Base-by-base conservation (phyloP, 2,329 filamentous ascomycete genomes). In the Cephalotrichum gorgonifer region DNA sequence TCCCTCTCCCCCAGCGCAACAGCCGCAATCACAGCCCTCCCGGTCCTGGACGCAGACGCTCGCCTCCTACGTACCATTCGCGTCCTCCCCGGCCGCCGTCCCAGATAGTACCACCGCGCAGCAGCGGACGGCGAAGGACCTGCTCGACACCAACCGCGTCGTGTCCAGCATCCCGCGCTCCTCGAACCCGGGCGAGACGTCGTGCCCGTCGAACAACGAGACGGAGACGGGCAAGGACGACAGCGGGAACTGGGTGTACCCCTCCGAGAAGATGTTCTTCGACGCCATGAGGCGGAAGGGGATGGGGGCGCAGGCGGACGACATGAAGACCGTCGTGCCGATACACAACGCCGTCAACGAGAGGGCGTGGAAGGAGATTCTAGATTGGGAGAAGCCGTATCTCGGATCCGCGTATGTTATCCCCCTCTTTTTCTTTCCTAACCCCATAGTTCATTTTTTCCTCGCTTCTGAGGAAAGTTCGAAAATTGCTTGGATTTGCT, bases 311-410 rank as follows among this genome's bases (percentile, higher is more conserved):
- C 71, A 74, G 14, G 79, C 78, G 1, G 71, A 75, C 6, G 89
- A 95, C 66, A 96, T 96, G 84, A 83, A 79, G 59, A 86, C 86
- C 30, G 90, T 97, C 30, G 90, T 97, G 49, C 93, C 89, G 3
- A 97, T 97, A 59, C 93, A 98, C 70, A 98, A 98, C 64, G 93
- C 93, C 42, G 93, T 98, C 54, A 98, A 98, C 67, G 93, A 98
- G 76, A 76, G 88, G 39, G 93, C 93, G 1, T 98, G 93, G 93
- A 75, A 79, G 54, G 86, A 97, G 69, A 97, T 98, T 55, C 80
- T 86, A 57, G 72, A 78, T 42, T 98, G 93, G 93, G 93, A 98
- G 68, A 74, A 71, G 41, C 85, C 83, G 0, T 86, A 78, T 52
- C 66, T 68, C 2, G 65, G 71, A 33, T 70, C 85, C 56, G 69